These are phyloP conservation scores for Liriodendron chinense DNA, from an alignment of 164 flowering plant genomes.

Conservation along the genomic window DNA sequence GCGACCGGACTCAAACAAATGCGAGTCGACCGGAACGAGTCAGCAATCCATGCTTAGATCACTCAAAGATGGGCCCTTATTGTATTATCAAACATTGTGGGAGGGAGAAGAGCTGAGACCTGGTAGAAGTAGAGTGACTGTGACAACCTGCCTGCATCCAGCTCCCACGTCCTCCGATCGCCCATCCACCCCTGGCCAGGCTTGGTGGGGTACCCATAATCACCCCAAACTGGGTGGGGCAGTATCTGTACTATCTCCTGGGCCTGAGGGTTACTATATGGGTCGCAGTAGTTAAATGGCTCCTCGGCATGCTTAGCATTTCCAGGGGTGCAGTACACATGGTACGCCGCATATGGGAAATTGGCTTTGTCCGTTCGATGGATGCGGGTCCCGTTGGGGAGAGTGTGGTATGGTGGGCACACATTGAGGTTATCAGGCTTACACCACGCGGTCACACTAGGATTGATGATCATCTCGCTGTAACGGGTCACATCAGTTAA, in stretches of 20 bases:
- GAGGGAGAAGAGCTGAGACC: conserved; percentile 18
- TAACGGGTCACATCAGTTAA: conserved; percentile 59
- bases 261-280: conserved; percentile 71
- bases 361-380: conserved; percentile 43
- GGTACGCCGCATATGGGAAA: conserved; percentile 61
- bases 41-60: too few species aligned
- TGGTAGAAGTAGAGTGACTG: conserved; percentile 62
- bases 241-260: conserved; percentile 67
- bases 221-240: conserved; percentile 75
- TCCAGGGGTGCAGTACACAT: conserved; percentile 58
- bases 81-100: neutral
- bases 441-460: conserved; percentile 46
- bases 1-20: too few species aligned
- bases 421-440: conserved; percentile 20
- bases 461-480: conserved; percentile 74
- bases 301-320: conserved; percentile 48
- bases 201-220: conserved; percentile 61
- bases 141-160: conserved; percentile 66
- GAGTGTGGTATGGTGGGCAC: conserved; percentile 66
- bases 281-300: conserved; percentile 53
- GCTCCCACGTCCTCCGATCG: conserved; percentile 66
- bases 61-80: too few species aligned
- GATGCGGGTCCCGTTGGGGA: conserved; percentile 39
- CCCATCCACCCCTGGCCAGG: conserved; percentile 77
- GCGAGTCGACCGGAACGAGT: too few species aligned